Conservation (phyloP, 2,329 filamentous ascomycete genomes). For the Neodidymelliopsis sp. region DNA sequence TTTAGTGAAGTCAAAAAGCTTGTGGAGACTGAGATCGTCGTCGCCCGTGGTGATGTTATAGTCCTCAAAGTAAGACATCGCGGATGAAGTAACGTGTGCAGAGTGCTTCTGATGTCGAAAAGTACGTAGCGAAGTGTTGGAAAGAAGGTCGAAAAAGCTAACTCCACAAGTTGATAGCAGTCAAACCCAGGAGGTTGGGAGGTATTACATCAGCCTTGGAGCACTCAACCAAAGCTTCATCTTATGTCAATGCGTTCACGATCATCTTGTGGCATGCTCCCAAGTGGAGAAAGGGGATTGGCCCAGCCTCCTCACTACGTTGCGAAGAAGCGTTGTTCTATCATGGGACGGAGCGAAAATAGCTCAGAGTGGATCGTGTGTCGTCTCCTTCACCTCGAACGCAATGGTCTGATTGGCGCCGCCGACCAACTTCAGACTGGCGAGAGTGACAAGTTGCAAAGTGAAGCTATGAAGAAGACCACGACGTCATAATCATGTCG, state of each 20-base stretch:
- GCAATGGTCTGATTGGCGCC: too few species aligned
- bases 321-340: too few species aligned
- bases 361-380: too few species aligned
- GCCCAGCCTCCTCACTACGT: constrained; percentile 10
- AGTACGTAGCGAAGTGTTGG: background rate
- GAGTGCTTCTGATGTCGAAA: background rate
- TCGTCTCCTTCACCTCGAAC: too few species aligned
- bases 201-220: background rate
- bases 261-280: background rate
- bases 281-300: background rate
- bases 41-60: constrained; percentile 3
- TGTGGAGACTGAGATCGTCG: background rate
- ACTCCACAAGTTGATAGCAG: background rate
- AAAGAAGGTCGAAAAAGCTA: background rate
- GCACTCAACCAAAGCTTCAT: background rate
- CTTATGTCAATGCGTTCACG: constrained; percentile 1
- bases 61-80: background rate
- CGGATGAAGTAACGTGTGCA: background rate
- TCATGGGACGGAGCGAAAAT: too few species aligned
- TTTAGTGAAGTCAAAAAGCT: background rate
- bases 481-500: too few species aligned
- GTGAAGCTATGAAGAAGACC: too few species aligned
- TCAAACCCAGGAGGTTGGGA: constrained; percentile 6
- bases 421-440: too few species aligned
- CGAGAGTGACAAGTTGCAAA: too few species aligned